Percentiles rank a stretch among this genome's conserved stretches.
Evolutionary conservation across 192 early-diverging fungal genomes (phyloP).

Genomic region (Irineochytrium annulatum): DNA sequence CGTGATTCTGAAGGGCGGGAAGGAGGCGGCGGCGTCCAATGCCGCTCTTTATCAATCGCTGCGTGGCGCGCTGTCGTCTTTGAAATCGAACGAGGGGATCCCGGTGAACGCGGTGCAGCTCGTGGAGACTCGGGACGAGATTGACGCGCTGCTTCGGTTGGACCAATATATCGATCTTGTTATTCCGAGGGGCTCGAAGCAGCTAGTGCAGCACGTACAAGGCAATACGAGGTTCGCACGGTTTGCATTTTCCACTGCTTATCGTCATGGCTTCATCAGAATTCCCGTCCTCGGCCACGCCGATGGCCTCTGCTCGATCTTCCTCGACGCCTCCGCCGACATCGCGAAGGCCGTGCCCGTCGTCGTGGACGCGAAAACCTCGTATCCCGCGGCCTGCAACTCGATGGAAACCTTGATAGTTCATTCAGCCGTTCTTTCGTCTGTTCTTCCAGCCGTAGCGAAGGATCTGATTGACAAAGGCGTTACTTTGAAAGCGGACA

Average conservation of each 20-base stretch:
- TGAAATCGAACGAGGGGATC: slow-evolving; percentile 37
- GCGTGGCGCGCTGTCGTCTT: slow-evolving; percentile 67
- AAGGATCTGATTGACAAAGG: slow-evolving; percentile 52
- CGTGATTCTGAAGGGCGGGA: slow-evolving; percentile 96
- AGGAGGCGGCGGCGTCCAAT: slow-evolving; percentile 82
- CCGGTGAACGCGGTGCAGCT: slow-evolving; percentile 76
- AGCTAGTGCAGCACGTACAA: slow-evolving; percentile 63
- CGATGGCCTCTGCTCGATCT: slow-evolving; percentile 94
- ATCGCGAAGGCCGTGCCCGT: slow-evolving; percentile 69
- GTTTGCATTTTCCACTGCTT: background rate
- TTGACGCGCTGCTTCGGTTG: slow-evolving; percentile 75
- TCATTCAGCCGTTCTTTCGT: slow-evolving; percentile 50
- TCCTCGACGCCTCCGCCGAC: slow-evolving; percentile 79
- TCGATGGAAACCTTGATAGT: slow-evolving; percentile 90
- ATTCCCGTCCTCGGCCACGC: slow-evolving; percentile 99
- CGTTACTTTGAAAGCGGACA: slow-evolving; percentile 62
- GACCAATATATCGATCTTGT: slow-evolving; percentile 95
- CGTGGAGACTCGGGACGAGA: slow-evolving; percentile 86
- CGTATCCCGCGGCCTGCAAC: slow-evolving; percentile 96
- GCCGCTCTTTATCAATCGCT: slow-evolving; percentile 71
- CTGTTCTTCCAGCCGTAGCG: slow-evolving; percentile 47
- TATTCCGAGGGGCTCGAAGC: slow-evolving; percentile 90
- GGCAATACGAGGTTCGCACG: slow-evolving; percentile 2
- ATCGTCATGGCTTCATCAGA: slow-evolving; percentile 38
- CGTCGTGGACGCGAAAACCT: slow-evolving; percentile 90